Evolutionary conservation across 768 basidiomycete genomes (phyloP).

Genomic region (Pleurotus ostreatus): DNA sequence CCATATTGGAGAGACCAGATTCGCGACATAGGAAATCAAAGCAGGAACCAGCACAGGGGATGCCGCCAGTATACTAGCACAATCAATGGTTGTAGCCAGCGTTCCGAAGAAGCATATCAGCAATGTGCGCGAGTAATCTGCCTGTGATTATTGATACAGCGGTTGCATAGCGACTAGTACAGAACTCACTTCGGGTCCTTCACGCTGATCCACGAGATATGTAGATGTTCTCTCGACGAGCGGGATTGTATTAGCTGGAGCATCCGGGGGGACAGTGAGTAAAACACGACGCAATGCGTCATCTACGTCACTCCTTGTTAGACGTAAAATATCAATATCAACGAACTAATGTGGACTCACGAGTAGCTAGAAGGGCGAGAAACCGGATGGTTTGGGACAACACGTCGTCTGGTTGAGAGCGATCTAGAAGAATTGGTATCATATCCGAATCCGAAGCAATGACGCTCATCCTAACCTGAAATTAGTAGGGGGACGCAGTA

Average conservation of each 20-base stretch:
- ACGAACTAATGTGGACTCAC: slow-evolving; percentile 29
- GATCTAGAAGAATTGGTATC: slow-evolving; percentile 44
- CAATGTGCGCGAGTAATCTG: slow-evolving; percentile 19
- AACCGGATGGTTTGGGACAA: slow-evolving; percentile 44
- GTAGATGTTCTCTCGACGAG: slow-evolving; percentile 48
- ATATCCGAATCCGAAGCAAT: slow-evolving; percentile 36
- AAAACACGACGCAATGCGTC: slow-evolving; percentile 35
- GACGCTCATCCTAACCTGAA: slow-evolving; percentile 29
- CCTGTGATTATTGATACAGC: background rate
- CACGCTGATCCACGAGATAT: slow-evolving; percentile 40
- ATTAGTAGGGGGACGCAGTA: background rate
- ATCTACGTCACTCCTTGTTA: slow-evolving; percentile 28
- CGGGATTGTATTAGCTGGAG: slow-evolving; percentile 23
- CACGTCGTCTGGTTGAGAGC: slow-evolving; percentile 48
- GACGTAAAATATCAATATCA: background rate
- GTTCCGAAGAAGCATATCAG: slow-evolving; percentile 39
- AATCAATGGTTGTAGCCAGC: slow-evolving; percentile 35
- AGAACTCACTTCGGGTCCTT: slow-evolving; percentile 36
- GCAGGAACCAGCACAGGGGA: slow-evolving; percentile 63
- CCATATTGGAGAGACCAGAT: slow-evolving; percentile 58
- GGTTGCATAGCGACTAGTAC: background rate
- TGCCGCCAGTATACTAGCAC: slow-evolving; percentile 31
- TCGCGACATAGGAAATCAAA: slow-evolving; percentile 50
- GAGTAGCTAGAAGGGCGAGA: slow-evolving; percentile 49
- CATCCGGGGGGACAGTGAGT: slow-evolving; percentile 31